Evolutionary conservation across 1,139 yeast species (phyloP).

Genomic region (Kurtzmaniella quercitrusa): DNA sequence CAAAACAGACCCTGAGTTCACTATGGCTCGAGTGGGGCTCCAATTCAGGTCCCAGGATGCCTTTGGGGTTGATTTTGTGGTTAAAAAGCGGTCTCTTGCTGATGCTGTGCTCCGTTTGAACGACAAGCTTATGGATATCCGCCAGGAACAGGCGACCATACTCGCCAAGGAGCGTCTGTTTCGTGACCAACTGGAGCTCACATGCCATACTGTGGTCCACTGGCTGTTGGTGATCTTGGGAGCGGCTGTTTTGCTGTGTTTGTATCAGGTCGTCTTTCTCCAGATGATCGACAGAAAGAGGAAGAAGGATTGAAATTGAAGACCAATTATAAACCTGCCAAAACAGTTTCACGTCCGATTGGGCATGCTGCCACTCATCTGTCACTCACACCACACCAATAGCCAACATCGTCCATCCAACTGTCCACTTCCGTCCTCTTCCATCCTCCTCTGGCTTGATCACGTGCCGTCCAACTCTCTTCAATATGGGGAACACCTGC

Average conservation of each 20-base stretch:
- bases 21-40: conserved; percentile 44
- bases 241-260: conserved; percentile 54
- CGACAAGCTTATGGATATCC: conserved; percentile 52
- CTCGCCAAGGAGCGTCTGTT: conserved; percentile 68
- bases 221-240: conserved; percentile 63
- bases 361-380: no score
- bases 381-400: no score
- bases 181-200: conserved; percentile 63
- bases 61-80: conserved; percentile 49
- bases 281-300: conserved; percentile 60
- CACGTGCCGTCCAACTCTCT: no score
- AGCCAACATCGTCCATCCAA: no score
- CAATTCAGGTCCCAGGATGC: conserved; percentile 53
- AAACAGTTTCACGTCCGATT: no score
- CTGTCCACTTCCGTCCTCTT: no score
- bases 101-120: conserved; percentile 50
- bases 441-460: no score
- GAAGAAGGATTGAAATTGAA: background rate
- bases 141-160: conserved; percentile 61
- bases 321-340: no score
- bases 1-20: conserved; percentile 44
- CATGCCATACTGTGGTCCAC: conserved; percentile 59
- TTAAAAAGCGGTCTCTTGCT: conserved; percentile 45
- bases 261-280: conserved; percentile 65
- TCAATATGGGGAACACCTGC: background rate